These are phyloP conservation scores for Xylaria nigripes DNA, from an alignment of 495 filamentous ascomycete genomes.

Conservation along the genomic window DNA sequence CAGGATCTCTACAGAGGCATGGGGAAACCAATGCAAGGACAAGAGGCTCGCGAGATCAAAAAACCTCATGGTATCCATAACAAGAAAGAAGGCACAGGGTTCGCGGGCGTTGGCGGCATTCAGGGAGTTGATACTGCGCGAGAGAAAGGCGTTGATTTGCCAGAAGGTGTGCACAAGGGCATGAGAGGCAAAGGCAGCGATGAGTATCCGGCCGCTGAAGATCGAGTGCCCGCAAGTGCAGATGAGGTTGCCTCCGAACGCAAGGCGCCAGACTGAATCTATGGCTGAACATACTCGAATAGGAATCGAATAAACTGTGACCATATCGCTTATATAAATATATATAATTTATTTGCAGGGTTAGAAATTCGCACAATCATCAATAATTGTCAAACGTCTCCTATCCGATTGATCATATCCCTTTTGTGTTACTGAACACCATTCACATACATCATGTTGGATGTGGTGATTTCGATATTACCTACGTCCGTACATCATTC, in stretches of 20 bases:
- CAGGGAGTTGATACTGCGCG: constrained; percentile 23
- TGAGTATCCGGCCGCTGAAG: constrained; percentile 30
- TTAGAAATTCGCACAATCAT: not conserved
- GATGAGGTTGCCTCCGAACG: constrained; percentile 41
- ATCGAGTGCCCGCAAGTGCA: constrained; percentile 35
- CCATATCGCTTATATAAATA: no score
- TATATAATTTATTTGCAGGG: not conserved
- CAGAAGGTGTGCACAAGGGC: constrained; percentile 29
- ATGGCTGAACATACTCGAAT: constrained; percentile 13
- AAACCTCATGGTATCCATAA: constrained; percentile 35
- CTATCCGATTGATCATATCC: no score
- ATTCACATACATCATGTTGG: no score
- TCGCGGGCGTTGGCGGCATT: constrained; percentile 46
- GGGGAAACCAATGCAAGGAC: constrained; percentile 54
- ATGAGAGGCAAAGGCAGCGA: constrained; percentile 30
- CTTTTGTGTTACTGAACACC: no score
- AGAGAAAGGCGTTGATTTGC: constrained; percentile 33
- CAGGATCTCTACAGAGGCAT: constrained; percentile 51
- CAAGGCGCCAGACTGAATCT: constrained; percentile 11
- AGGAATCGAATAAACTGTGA: not conserved
- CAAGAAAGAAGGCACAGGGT: constrained; percentile 46
- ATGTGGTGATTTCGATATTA: no score
- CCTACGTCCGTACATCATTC: no score
- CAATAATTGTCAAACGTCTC: not conserved
- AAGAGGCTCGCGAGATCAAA: constrained; percentile 51